Conservation (phyloP, 371 early-diverging fungal species). For the Syncephalastrum contaminatum region DNA sequence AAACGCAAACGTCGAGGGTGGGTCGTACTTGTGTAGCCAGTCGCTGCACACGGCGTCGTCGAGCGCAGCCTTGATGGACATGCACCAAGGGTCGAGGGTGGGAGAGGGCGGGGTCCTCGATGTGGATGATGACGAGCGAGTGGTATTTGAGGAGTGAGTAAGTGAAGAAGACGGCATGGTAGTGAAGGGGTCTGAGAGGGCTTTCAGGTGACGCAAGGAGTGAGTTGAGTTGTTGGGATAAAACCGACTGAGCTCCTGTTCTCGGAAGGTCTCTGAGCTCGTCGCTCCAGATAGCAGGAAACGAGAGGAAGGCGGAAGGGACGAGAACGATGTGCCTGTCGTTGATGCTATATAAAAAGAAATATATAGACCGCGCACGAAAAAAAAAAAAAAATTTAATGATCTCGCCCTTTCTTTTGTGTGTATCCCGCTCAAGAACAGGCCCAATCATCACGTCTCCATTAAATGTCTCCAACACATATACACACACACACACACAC, state of each 20-base stretch:
- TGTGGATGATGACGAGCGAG: background rate
- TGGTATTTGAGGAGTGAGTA: slow-evolving; percentile 3
- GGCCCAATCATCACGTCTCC: slow-evolving; percentile 8
- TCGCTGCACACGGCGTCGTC: slow-evolving; percentile 26
- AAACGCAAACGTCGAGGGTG: slow-evolving; percentile 32
- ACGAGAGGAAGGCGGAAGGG: slow-evolving; percentile 34
- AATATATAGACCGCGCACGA: slow-evolving; percentile 4
- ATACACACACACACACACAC: too few species aligned
- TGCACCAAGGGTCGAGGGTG: slow-evolving; percentile 34
- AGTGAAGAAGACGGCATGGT: slow-evolving; percentile 13
- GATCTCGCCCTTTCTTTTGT: slow-evolving; percentile 5
- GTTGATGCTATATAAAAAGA: slow-evolving; percentile 14
- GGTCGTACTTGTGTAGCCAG: slow-evolving; percentile 37
- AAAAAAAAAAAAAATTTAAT: slow-evolving; percentile 9
- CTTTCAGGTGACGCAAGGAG: slow-evolving; percentile 20
- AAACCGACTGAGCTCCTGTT: slow-evolving; percentile 35
- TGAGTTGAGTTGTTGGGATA: slow-evolving; percentile 17
- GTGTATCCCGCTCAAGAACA: slow-evolving; percentile 13
- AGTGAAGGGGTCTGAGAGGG: slow-evolving; percentile 29
- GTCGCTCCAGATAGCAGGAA: slow-evolving; percentile 31
- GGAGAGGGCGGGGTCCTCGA: background rate
- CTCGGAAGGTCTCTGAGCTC: slow-evolving; percentile 30
- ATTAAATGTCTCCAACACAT: too few species aligned
- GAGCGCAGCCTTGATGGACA: slow-evolving; percentile 29
- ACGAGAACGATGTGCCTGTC: slow-evolving; percentile 21